Evolutionary conservation across 306 rosid species (phyloP), one percentile per base, ranked within the genome.

Genomic region (Quillaja saponaria): DNA sequence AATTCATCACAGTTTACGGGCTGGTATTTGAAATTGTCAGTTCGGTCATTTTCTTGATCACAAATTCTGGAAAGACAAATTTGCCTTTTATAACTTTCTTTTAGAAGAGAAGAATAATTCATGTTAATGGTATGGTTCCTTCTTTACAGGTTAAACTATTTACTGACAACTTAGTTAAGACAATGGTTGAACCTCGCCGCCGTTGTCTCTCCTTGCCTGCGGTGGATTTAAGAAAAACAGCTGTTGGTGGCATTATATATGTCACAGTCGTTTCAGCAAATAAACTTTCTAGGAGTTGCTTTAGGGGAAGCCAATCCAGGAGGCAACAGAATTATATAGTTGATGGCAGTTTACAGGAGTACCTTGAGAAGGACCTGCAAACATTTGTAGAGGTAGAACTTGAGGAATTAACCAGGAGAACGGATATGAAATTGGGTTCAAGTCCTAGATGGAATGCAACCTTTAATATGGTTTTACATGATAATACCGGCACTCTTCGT

Each of bases 101-200:
- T 6, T 16, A 28, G 20, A 14, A 40, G 53, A 44, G 17, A 39
- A 13, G 58, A 37, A 19, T 51, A 17, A 61, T 63, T 47, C 18
- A 52, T 15, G 41, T 64, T 71, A 47, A 73, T 59, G 25, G 8
- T 20, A 42, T 34, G 41, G 48, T 42, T 54, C 13, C 35, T 45
- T 61, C 46, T 57, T 69, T 76, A 61, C 69, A 94, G 99, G 95
- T 78, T 80, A 94, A 89, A 72, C 68, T 85, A 71, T 81, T 83
- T 25, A 76, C 84, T 7, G 99, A 94, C 42, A 81, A 92, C 35
- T 58, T 94, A 71, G 84, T 71, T 34, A 94, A 84, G 73, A 94
- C 96, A 11, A 94, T 89, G 99, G 99, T 94, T 68, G 99, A 94
- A 75, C 97, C 99, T 81, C 91, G 85, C 28, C 89, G 97, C 6